Conservation (phyloP, 2,329 filamentous ascomycete genomes). For the Penicillium fuscoglaucum region DNA sequence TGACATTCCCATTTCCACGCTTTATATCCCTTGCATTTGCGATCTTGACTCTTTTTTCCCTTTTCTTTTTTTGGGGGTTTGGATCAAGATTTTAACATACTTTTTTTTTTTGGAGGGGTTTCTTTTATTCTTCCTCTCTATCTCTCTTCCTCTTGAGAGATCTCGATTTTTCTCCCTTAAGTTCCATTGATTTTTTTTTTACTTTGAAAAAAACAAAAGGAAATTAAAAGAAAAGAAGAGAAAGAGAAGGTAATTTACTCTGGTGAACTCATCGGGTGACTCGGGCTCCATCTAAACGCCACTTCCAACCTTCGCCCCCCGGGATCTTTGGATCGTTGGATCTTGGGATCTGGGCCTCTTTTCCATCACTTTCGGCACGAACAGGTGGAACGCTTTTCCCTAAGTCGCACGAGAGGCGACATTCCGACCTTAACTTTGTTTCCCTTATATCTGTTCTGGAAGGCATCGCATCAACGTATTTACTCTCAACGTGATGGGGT, state of each 20-base stretch:
- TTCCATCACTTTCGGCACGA: slow-evolving; percentile 4
- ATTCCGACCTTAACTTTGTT: slow-evolving; percentile 7
- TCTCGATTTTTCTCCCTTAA: background rate
- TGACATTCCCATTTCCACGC: slow-evolving; percentile 34
- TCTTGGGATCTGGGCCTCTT: slow-evolving; percentile 5
- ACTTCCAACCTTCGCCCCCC: slow-evolving; percentile 5
- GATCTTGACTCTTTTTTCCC: slow-evolving; percentile 16
- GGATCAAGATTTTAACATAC: background rate
- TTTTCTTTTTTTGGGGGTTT: slow-evolving; percentile 3
- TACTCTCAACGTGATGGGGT: slow-evolving; percentile 36
- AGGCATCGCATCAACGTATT: background rate
- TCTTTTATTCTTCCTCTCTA: background rate
- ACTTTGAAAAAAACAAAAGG: background rate
- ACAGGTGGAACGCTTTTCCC: slow-evolving; percentile 20
- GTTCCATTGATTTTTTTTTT: background rate
- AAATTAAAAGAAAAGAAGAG: background rate
- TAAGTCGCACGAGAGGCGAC: slow-evolving; percentile 17
- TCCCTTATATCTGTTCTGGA: background rate
- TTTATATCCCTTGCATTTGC: slow-evolving; percentile 31
- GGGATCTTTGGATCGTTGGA: slow-evolving; percentile 14
- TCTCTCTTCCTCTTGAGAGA: background rate
- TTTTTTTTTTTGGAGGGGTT: slow-evolving; percentile 5
- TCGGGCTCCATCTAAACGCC: slow-evolving; percentile 14
- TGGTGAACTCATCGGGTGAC: slow-evolving; percentile 11
- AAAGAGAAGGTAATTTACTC: background rate